Conservation (phyloP, 2,329 filamentous ascomycete genomes). For the Colletotrichum plurivorum region DNA sequence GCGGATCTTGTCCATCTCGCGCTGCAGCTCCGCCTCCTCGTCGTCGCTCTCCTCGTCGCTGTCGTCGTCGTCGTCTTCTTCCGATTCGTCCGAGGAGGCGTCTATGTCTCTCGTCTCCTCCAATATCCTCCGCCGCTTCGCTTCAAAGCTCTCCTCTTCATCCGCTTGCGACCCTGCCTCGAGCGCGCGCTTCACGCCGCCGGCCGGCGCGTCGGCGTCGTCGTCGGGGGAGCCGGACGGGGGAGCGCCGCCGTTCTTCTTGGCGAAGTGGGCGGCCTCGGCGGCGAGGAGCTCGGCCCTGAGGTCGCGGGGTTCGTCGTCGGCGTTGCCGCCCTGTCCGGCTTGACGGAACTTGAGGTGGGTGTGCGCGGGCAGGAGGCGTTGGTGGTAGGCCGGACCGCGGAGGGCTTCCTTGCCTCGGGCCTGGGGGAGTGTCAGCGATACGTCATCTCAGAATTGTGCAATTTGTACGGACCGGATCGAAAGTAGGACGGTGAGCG, state of each 20-base stretch:
- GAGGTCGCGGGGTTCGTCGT: slow-evolving; percentile 80
- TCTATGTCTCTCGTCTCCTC: slow-evolving; percentile 92
- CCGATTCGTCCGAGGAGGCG: slow-evolving; percentile 78
- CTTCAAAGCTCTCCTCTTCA: slow-evolving; percentile 78
- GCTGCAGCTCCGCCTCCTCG: slow-evolving; percentile 88
- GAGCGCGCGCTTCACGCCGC: slow-evolving; percentile 74
- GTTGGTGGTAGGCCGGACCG: slow-evolving; percentile 95
- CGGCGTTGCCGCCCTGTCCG: slow-evolving; percentile 90
- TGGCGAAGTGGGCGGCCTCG: slow-evolving; percentile 89
- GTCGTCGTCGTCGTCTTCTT: slow-evolving; percentile 64
- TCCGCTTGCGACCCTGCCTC: slow-evolving; percentile 61
- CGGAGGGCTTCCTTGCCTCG: slow-evolving; percentile 94
- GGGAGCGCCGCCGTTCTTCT: slow-evolving; percentile 77
- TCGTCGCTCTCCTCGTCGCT: slow-evolving; percentile 81
- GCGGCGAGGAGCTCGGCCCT: slow-evolving; percentile 91
- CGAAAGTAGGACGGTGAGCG: slow-evolving; percentile 91
- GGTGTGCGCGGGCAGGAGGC: slow-evolving; percentile 93
- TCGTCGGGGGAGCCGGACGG: slow-evolving; percentile 61
- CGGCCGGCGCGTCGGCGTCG: slow-evolving; percentile 53
- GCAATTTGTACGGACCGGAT: slow-evolving; percentile 74
- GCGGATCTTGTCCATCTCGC: slow-evolving; percentile 95
- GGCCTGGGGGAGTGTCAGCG: slow-evolving; percentile 68
- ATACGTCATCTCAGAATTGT: not conserved
- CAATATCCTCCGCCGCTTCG: slow-evolving; percentile 88
- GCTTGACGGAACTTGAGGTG: slow-evolving; percentile 88